Evolutionary conservation across 202 grass and related monocot species (phyloP).

Genomic region (Brachypodium distachyon): DNA sequence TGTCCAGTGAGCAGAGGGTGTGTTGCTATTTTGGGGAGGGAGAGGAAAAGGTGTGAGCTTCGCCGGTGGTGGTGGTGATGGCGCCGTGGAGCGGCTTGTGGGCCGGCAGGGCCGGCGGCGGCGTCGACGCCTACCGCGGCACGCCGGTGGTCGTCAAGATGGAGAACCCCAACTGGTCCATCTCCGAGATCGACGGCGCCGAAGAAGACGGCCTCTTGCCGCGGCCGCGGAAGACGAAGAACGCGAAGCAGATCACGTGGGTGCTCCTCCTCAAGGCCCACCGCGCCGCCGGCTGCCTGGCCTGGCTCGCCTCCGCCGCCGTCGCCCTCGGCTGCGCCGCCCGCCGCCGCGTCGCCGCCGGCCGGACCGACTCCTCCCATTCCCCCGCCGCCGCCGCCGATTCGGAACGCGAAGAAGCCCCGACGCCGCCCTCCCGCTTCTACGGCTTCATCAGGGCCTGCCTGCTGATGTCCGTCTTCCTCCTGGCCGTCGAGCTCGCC

Average conservation of each 20-base stretch:
- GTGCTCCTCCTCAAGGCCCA: slow-evolving; percentile 85
- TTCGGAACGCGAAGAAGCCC: not conserved
- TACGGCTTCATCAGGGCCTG: slow-evolving; percentile 46
- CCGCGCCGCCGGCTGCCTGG: slow-evolving; percentile 61
- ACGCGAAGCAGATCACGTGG: slow-evolving; percentile 78
- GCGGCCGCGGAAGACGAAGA: slow-evolving; percentile 34
- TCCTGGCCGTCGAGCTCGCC: slow-evolving; percentile 55
- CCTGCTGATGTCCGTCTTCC: slow-evolving; percentile 43
- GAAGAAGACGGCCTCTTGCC: not conserved
- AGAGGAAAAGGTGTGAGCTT: not conserved
- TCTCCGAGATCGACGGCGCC: slow-evolving; percentile 49
- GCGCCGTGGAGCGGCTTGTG: slow-evolving; percentile 53
- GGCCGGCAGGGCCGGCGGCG: slow-evolving; percentile 11
- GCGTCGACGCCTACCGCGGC: slow-evolving; percentile 34
- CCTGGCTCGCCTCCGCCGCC: slow-evolving; percentile 44
- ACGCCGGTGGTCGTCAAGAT: slow-evolving; percentile 80
- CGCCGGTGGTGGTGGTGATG: slow-evolving; percentile 42
- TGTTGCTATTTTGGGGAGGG: slow-evolving; percentile 27
- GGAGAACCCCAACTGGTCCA: slow-evolving; percentile 85
- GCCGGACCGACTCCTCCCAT: slow-evolving; percentile 50
- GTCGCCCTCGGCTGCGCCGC: slow-evolving; percentile 47
- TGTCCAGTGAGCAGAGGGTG: slow-evolving; percentile 2
- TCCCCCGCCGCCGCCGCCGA: not conserved
- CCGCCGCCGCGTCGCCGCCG: slow-evolving; percentile 36
- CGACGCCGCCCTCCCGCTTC: slow-evolving; percentile 29